phyloP scores from a whole-genome alignment of 1,284 basidiomycete species.

The Hortiboletus rubellus region DNA sequence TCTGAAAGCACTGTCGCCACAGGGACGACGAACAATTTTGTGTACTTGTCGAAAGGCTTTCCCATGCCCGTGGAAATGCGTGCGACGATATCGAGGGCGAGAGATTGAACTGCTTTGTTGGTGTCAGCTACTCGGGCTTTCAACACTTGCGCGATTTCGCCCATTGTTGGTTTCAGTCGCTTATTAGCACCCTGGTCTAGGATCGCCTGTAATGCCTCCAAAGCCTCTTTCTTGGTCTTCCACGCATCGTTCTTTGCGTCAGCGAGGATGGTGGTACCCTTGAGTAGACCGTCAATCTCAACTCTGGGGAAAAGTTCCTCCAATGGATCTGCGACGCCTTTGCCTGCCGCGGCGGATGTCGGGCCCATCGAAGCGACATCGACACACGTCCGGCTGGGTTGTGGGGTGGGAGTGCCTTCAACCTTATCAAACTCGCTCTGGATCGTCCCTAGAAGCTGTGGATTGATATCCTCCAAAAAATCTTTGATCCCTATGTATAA shows the following conservation, averaged over 20 bases:
- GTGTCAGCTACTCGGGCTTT: conserved; percentile 90
- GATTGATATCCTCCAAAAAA: conserved; percentile 92
- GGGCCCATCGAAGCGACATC: conserved; percentile 63
- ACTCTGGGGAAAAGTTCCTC: conserved; percentile 96
- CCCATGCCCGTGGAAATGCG: conserved; percentile 95
- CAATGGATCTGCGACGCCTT: conserved; percentile 62
- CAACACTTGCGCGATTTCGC: conserved; percentile 87
- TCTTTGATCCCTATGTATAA: conserved; percentile 76
- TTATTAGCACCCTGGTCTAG: conserved; percentile 91
- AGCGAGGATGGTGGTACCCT: conserved; percentile 79
- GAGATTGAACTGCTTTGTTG: conserved; percentile 90
- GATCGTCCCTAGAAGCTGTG: conserved; percentile 91
- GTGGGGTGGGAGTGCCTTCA: conserved; percentile 77
- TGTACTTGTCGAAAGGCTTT: conserved; percentile 90
- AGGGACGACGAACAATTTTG: conserved; percentile 73
- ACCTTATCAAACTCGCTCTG: conserved; percentile 93
- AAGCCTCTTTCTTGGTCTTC: conserved; percentile 96
- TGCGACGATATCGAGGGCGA: conserved; percentile 88
- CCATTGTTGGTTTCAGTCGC: conserved; percentile 88
- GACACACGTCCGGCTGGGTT: conserved; percentile 74
- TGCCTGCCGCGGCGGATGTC: conserved; percentile 41
- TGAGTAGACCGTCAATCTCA: conserved; percentile 86
- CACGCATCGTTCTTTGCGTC: conserved; percentile 92
- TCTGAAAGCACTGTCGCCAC: conserved; percentile 88
- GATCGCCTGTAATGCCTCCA: conserved; percentile 82